Evolutionary conservation across 2,329 filamentous ascomycete species (phyloP).

Genomic region (Talaromyces pinophilus): DNA sequence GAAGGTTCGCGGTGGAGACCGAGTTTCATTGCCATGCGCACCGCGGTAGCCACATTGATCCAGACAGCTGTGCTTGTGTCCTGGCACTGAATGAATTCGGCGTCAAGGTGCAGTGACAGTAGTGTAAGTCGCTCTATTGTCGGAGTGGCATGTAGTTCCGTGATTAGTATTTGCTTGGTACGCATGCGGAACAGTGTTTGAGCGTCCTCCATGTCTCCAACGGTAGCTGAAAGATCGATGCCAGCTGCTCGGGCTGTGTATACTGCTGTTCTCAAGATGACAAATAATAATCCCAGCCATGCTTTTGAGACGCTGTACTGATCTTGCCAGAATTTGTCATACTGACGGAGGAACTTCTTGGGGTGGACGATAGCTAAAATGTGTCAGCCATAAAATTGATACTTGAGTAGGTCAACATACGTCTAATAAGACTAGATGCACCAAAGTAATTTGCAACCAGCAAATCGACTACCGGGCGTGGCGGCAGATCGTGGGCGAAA

Average conservation of each 20-base stretch:
- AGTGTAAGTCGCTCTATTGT: constrained; percentile 59
- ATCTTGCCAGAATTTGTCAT: constrained; percentile 58
- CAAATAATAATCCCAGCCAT: constrained; percentile 53
- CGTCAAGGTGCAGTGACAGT: constrained; percentile 58
- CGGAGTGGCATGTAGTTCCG: constrained; percentile 60
- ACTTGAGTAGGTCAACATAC: background rate
- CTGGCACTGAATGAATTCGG: constrained; percentile 56
- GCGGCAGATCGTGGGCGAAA: constrained; percentile 15
- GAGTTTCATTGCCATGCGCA: constrained; percentile 61
- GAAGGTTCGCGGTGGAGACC: constrained; percentile 60
- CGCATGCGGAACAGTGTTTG: constrained; percentile 43
- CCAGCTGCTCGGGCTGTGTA: constrained; percentile 58
- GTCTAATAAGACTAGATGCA: constrained; percentile 12
- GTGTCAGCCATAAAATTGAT: background rate
- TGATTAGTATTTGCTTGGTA: constrained; percentile 58
- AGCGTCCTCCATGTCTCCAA: constrained; percentile 49
- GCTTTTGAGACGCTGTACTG: constrained; percentile 54
- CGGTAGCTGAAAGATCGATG: constrained; percentile 59
- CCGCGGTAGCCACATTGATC: constrained; percentile 57
- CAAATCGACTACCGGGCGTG: constrained; percentile 17
- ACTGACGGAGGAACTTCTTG: constrained; percentile 42
- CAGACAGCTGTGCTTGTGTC: constrained; percentile 59
- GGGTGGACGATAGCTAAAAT: constrained; percentile 20
- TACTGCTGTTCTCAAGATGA: constrained; percentile 60
- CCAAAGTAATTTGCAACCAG: constrained; percentile 23